Evolutionary conservation across 164 flowering plant genomes (phyloP).

Genomic region (Annona squamosa): DNA sequence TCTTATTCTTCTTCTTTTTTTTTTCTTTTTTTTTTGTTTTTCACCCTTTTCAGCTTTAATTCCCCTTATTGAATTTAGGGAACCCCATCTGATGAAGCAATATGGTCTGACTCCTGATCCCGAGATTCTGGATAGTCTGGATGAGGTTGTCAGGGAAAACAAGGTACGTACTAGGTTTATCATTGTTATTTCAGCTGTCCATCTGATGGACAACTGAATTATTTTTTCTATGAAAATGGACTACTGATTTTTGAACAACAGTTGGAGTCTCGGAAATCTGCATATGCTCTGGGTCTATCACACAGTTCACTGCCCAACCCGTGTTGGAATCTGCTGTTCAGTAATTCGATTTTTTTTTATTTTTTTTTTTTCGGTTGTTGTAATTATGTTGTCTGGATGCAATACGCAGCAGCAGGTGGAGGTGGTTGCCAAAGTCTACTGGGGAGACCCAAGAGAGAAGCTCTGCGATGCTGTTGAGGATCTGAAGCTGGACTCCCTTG

Average conservation of each 20-base stretch:
- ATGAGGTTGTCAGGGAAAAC: conserved; percentile 38
- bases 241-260: too few relatives aligned
- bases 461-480: conserved; percentile 58
- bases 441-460: conserved; percentile 84
- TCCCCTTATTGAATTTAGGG: conserved; percentile 55
- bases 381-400: neutral
- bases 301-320: too few relatives aligned
- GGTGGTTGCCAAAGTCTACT: conserved; percentile 55
- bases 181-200: neutral
- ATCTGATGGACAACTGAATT: neutral
- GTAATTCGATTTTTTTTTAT: too few relatives aligned
- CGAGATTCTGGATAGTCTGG: conserved; percentile 51
- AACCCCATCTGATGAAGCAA: conserved; percentile 32
- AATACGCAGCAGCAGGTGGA: conserved; percentile 25
- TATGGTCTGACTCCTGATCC: conserved; percentile 52
- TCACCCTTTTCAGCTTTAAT: conserved; percentile 41
- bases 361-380: neutral
- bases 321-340: too few relatives aligned
- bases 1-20: neutral
- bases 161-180: conserved; percentile 20
- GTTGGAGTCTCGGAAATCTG: too few relatives aligned
- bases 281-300: too few relatives aligned
- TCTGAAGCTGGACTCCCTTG: conserved; percentile 53
- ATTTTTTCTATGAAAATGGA: neutral
- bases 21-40: neutral